Evolutionary conservation across 2,329 filamentous ascomycete species (phyloP).

Genomic region (Trichoderma lentiforme): DNA sequence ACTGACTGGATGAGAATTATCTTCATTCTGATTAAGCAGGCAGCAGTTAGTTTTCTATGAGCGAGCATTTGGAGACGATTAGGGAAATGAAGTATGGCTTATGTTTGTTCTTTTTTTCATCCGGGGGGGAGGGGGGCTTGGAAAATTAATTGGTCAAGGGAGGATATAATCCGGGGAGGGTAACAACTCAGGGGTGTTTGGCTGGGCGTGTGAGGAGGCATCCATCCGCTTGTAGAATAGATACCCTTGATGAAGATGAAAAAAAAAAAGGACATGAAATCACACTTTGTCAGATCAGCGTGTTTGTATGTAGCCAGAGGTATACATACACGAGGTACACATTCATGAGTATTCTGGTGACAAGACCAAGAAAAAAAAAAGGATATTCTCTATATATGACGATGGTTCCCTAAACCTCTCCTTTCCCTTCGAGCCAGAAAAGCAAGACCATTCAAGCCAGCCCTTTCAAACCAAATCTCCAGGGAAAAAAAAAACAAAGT

Average conservation of each 20-base stretch:
- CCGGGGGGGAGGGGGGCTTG: neutral
- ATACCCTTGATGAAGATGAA: slow-evolving; percentile 36
- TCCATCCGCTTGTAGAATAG: slow-evolving; percentile 35
- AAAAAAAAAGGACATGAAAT: neutral
- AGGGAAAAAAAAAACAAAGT: neutral
- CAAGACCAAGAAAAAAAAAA: neutral
- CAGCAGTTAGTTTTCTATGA: neutral
- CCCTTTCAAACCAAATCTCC: neutral
- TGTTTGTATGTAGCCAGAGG: neutral
- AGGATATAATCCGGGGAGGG: slow-evolving; percentile 1
- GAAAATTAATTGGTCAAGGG: slow-evolving; percentile 3
- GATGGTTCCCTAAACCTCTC: neutral
- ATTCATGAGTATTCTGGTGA: neutral
- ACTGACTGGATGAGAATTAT: neutral
- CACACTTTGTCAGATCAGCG: neutral
- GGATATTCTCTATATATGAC: neutral
- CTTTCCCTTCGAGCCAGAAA: neutral
- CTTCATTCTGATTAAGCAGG: slow-evolving; percentile 11
- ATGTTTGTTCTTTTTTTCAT: neutral
- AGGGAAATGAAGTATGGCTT: neutral
- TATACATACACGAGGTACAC: neutral
- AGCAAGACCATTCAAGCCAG: neutral
- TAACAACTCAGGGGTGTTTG: slow-evolving; percentile 6
- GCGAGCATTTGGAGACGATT: slow-evolving; percentile 1
- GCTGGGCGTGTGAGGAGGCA: slow-evolving; percentile 19